Conservation (phyloP, 305 asterid genomes). For the Fraxinus dipetala region DNA sequence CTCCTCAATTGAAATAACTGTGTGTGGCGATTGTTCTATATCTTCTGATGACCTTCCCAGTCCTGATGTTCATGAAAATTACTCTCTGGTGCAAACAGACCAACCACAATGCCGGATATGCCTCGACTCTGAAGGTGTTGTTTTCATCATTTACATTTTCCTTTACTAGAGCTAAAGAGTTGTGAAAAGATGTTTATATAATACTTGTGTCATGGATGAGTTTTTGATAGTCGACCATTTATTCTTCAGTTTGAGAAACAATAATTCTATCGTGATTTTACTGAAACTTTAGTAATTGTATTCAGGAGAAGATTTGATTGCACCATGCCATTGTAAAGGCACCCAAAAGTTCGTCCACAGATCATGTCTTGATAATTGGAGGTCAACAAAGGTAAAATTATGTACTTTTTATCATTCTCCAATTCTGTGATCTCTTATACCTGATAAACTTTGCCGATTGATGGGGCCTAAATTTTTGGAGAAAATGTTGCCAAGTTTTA, state of each 20-base stretch:
- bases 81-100: conserved; percentile 58
- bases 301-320: conserved; percentile 93
- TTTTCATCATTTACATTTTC: conserved; percentile 13
- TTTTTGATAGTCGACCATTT: neutral
- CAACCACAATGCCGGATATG: conserved; percentile 96
- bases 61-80: conserved; percentile 49
- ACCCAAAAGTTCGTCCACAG: conserved; percentile 97
- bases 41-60: conserved; percentile 40
- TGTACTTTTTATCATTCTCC: conserved; percentile 2
- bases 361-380: conserved; percentile 98
- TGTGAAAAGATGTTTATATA: neutral
- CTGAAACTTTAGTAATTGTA: conserved; percentile 22
- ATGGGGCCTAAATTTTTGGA: neutral
- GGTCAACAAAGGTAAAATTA: conserved; percentile 78
- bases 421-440: neutral
- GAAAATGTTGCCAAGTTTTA: neutral
- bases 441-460: conserved; percentile 1
- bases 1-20: conserved; percentile 71
- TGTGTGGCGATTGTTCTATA: conserved; percentile 52
- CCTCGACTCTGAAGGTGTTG: conserved; percentile 83
- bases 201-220: neutral
- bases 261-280: conserved; percentile 10
- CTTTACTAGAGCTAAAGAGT: neutral
- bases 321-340: conserved; percentile 98
- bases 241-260: neutral